Base-by-base conservation (phyloP, 495 filamentous ascomycete species). In the Hypoxylon perforatum region DNA sequence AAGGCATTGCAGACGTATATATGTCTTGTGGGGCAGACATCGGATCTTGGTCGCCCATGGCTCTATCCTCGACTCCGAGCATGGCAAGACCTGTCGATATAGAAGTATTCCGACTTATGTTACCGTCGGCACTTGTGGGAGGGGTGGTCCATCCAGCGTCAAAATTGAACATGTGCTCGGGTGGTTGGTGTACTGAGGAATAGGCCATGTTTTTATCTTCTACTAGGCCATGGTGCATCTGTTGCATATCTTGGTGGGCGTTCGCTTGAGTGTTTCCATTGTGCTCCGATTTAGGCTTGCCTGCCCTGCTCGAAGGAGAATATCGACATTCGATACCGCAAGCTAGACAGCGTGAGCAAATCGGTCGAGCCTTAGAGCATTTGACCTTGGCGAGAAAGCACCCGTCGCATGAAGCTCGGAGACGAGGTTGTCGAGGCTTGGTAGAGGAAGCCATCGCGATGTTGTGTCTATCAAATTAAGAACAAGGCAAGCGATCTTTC, bases 361-460 rank as follows among this genome's bases (percentile, higher is more conserved):
- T 71, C 3, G 83, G 82, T 39, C 79, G 75, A 1, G 72, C 73
- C 59, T 84, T 85, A 60, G 79, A 80, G 70, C 83, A 85, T 61
- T 84, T 84, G 73, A 85, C 81, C 65, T 85, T 85, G 38, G 83
- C 82, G 28, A 83, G 69, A 58, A 84, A 82, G 69, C 83, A 85
- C n/a, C 80, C 80, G 64, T 85, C 83, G 69, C 83, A 85, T 35
- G 83, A 84, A 25, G 79, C 81, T 41, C 82, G 77, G 49, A 85
- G 76, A 21, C 81, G 76, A 41, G 74, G 75, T 56, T 75, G 76
- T 48, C 73, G 81, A 49, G 69, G 69, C 55, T 78, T 78, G 2
- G 66, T 42, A n/a, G 68, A 65, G 38, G 70, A 70, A 11, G 76
- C 61, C 77, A 80, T 81, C 36, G 36, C 58, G 49, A 44, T n/a